Evolutionary conservation across 768 basidiomycete genomes (phyloP).

Genomic region (Trametes punicea): DNA sequence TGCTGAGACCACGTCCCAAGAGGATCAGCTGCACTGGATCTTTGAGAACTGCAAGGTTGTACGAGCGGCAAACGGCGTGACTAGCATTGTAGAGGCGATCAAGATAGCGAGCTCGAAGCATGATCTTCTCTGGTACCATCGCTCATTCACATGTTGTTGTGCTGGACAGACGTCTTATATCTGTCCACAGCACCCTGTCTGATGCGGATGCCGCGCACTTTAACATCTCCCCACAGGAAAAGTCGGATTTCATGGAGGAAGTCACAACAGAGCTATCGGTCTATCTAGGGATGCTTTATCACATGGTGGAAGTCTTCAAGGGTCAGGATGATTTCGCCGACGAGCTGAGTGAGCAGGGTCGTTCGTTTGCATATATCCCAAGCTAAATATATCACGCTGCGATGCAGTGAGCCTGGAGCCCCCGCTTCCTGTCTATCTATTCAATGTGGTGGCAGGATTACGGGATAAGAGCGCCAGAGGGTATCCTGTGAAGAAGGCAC

Average conservation of each 20-base stretch:
- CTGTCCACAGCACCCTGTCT: slow-evolving; percentile 56
- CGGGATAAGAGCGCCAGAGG: slow-evolving; percentile 93
- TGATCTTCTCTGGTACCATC: slow-evolving; percentile 68
- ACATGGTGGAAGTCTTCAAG: slow-evolving; percentile 90
- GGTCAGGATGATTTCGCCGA: slow-evolving; percentile 94
- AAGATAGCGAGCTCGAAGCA: slow-evolving; percentile 88
- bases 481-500: slow-evolving; percentile 95
- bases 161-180: neutral
- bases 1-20: slow-evolving; percentile 85
- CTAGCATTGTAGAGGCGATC: slow-evolving; percentile 79
- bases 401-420: slow-evolving; percentile 90
- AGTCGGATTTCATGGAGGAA: slow-evolving; percentile 81
- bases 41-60: slow-evolving; percentile 91
- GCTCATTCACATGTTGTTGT: neutral
- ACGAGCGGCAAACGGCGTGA: slow-evolving; percentile 77
- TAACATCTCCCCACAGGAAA: slow-evolving; percentile 66
- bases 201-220: slow-evolving; percentile 73
- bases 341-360: slow-evolving; percentile 76
- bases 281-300: slow-evolving; percentile 94
- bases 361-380: slow-evolving; percentile 15
- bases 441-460: slow-evolving; percentile 84
- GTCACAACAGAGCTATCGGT: slow-evolving; percentile 89
- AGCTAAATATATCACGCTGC: slow-evolving; percentile 11
- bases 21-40: slow-evolving; percentile 95
- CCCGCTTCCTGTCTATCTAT: slow-evolving; percentile 88